phyloP scores from a whole-genome alignment of 306 rosid species.

The Begonia peltatifolia region DNA sequence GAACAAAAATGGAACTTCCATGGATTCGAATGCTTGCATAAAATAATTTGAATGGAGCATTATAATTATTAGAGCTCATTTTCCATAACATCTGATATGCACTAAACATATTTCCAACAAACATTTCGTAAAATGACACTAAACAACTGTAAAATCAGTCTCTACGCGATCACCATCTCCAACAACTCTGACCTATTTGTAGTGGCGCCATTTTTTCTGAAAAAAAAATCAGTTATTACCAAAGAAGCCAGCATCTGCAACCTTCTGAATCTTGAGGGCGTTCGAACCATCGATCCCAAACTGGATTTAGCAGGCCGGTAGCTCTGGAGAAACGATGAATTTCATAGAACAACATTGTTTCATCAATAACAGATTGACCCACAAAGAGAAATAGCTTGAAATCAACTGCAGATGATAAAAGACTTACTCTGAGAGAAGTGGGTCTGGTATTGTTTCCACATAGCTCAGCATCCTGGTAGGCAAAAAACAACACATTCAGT shows the following conservation, averaged over 20 bases:
- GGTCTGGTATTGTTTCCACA: constrained; percentile 77
- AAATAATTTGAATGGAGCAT: no score
- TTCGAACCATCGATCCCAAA: constrained; percentile 97
- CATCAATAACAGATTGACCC: background rate
- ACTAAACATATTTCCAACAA: no score
- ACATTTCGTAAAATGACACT: no score
- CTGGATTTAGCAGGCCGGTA: constrained; percentile 49
- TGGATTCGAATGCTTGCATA: no score
- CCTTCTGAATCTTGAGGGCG: constrained; percentile 70
- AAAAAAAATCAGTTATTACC: constrained; percentile 6
- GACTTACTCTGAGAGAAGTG: constrained; percentile 66
- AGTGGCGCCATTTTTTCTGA: no score
- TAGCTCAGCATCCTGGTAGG: constrained; percentile 52
- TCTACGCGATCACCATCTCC: no score
- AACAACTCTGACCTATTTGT: no score
- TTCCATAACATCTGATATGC: no score
- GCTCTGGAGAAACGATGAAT: constrained; percentile 30
- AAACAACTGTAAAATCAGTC: no score
- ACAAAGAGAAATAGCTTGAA: background rate
- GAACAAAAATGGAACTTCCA: no score
- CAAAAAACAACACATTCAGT: constrained; percentile 1
- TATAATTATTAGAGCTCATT: no score
- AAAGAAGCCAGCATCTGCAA: constrained; percentile 88
- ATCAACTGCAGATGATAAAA: constrained; percentile 10
- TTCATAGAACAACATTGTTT: background rate